Conservation (phyloP, 2,329 filamentous ascomycete genomes). For the Alternaria alternata region DNA sequence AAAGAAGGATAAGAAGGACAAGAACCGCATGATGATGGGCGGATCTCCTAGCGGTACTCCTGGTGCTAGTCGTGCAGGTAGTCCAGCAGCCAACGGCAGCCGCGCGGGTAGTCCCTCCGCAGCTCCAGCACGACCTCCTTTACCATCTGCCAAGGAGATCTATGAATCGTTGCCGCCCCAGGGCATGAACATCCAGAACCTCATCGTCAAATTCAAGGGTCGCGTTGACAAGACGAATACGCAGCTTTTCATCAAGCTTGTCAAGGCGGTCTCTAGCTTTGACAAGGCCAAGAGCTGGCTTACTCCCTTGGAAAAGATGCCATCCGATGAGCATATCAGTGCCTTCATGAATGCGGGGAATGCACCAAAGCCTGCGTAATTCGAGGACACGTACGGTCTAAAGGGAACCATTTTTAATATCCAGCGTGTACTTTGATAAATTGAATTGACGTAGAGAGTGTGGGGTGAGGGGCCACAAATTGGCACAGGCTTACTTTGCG, state of each 20-base stretch:
- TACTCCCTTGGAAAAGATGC: constrained; percentile 42
- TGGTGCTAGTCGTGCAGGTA: constrained; percentile 64
- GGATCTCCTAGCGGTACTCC: constrained; percentile 68
- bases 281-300: constrained; percentile 42
- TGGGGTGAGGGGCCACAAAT: neutral
- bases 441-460: constrained; percentile 1
- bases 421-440: constrained; percentile 1
- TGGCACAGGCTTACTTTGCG: neutral
- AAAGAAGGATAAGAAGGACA: constrained; percentile 65
- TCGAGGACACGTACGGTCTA: neutral
- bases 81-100: constrained; percentile 51
- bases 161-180: constrained; percentile 54
- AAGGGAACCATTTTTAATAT: neutral
- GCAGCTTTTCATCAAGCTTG: constrained; percentile 54
- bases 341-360: constrained; percentile 26
- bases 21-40: constrained; percentile 63
- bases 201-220: constrained; percentile 54
- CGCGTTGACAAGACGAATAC: constrained; percentile 49
- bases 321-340: constrained; percentile 39
- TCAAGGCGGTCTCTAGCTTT: constrained; percentile 50
- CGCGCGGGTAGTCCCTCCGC: constrained; percentile 41
- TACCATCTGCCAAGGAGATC: constrained; percentile 57
- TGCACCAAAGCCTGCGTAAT: constrained; percentile 19
- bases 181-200: constrained; percentile 54
- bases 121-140: constrained; percentile 24